Base-by-base conservation (phyloP, 495 filamentous ascomycete species). In the Aeminium ludgeri region DNA sequence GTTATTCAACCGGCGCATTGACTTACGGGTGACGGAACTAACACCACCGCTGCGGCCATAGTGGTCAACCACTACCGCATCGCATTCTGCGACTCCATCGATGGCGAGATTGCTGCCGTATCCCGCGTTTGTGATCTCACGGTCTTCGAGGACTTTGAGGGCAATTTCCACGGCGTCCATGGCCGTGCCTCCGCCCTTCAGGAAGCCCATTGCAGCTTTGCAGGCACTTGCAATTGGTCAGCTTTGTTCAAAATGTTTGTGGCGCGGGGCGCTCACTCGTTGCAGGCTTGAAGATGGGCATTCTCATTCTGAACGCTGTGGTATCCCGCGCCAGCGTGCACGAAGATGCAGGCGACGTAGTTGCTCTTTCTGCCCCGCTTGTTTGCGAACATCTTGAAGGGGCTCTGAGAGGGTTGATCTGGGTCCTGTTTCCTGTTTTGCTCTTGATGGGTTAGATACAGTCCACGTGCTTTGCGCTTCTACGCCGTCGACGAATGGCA, bases 271-370 rank as follows among this genome's bases (percentile, higher is more conserved):
- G 12, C 82, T 65, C 67, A 96, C 89, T 83, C 74, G 46, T 76
- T 74, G 57, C 89, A 96, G 16, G 84, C 82, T 50, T 78, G 63
- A 10, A 96, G 69, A 55, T 97, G 89, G 29, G 78, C 64, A 12
- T 64, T 61, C 55, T 96, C 85, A 59, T 96, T 95, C 37, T 78
- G 69, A 12, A 64, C 52, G 50, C 82, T 92, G 57, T 97, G 89
- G 52, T 79, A 95, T n/a, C 89, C 89, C 13, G 89, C 89, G 10
- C 89, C 89, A 16, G 86, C 89, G 64, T 97, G 89, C 42, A 96
- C 74, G 54, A 93, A 95, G 27, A 96, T 81, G n/a, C 80, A 80
- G 44, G 65, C 70, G 8, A 70, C 44, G 13, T 65, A 58, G 32
- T 49, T 55, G 34, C 47, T 54, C 38, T 55, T 58, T 15, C 53